Conservation (phyloP, 1,139 yeast genomes). For the Blastobotrys aristatus region DNA sequence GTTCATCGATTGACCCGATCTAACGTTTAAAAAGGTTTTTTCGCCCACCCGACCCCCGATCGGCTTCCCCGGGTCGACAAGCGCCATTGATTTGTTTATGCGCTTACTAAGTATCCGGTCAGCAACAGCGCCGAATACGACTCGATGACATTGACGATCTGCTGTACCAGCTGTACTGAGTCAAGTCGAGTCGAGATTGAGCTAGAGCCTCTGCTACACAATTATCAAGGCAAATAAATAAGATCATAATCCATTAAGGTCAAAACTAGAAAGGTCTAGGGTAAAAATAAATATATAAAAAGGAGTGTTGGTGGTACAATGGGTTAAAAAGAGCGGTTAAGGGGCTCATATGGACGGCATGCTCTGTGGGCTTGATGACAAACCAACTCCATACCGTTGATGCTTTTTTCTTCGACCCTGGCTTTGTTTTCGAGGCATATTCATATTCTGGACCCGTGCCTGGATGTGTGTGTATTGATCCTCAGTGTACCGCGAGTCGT, state of each 20-base stretch:
- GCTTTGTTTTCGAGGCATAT: conserved; percentile 2
- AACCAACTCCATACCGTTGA: neutral
- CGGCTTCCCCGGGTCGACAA: neutral
- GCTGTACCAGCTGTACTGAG: neutral
- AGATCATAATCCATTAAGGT: neutral
- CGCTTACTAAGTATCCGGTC: neutral
- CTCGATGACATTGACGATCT: neutral
- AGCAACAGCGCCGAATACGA: neutral
- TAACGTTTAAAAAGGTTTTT: neutral
- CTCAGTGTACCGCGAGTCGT: neutral
- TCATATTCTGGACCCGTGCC: neutral
- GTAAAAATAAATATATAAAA: neutral
- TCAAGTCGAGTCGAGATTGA: too few species aligned
- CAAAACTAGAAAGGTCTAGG: neutral
- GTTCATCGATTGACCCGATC: neutral
- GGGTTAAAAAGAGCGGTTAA: neutral
- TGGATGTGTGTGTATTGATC: neutral
- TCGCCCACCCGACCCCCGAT: neutral
- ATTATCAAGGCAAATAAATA: neutral
- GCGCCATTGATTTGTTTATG: neutral
- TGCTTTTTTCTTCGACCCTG: neutral
- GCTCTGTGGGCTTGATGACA: neutral
- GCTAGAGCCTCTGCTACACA: too few species aligned
- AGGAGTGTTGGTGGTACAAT: neutral
- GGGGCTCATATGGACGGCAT: neutral